Base-by-base conservation (phyloP, 371 early-diverging fungal genomes). In the Mortierella sp. region DNA sequence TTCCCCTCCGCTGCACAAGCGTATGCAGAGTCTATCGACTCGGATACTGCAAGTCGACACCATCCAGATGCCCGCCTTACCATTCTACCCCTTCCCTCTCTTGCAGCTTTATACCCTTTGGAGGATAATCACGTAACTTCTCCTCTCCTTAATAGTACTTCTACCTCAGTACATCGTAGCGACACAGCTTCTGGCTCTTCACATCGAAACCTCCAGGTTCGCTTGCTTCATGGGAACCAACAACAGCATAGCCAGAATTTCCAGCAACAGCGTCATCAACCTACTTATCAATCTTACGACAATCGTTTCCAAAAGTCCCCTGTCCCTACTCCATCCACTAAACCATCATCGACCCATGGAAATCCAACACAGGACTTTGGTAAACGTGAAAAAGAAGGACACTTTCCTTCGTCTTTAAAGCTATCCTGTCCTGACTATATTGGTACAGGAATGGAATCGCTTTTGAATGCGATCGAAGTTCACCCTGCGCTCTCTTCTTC, bases 1-100 rank as follows among this genome's bases (percentile, higher is more conserved):
- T 80, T 80, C 57, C 75, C 80, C 13, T 80, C 80, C 6, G 74
- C 80, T 17, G 80, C 80, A 49, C 80, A 80, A 51, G 80, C 80
- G 7, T 80, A 80, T 43, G 75, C 80, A 32, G 74, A 80, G 68
- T 80, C 80, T 42, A 74, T 80, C 51, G 75, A 80, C 68, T 80
- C 80, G 34, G 80, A 70, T 28, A 80, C 80, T 7, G 64, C 75
- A n/a, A 80, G 80, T 45, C 62, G 75, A 42, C 80, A 80, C 67
- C 80, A 80, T 42, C 80, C 80, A 26, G 64, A 80, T 42, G 75
- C 80, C 19, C 80, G 80, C 31, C 80, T 80, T 31, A 80, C 75
- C 42, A 80, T 80, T 49, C 80, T 80, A 5, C 80, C 80, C 2
- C 80, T 80, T 29, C 80, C 80, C 9, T 80, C 80, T 3, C 74